Percentiles rank a stretch among this genome's conserved stretches.
Conservation (phyloP, 1,284 basidiomycete species). For the Baeospora myosura region DNA sequence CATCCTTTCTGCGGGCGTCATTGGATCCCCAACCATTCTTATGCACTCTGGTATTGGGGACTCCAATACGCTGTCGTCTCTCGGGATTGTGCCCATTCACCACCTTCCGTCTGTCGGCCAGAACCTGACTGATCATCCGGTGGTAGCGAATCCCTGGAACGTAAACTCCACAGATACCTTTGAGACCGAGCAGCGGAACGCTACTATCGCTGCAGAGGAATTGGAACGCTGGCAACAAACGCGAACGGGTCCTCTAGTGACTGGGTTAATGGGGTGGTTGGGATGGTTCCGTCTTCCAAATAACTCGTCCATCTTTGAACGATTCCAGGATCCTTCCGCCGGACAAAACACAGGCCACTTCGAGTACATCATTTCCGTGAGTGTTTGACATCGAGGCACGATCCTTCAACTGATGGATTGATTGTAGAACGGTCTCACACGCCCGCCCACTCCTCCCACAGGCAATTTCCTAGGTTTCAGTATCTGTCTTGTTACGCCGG, state of each 20-base stretch:
- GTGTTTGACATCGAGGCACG: neutral
- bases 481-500: conserved; percentile 20
- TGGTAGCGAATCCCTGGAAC: conserved; percentile 14
- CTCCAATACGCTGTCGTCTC: conserved; percentile 13
- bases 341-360: conserved; percentile 12
- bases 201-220: conserved; percentile 8
- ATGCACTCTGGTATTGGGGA: conserved; percentile 27
- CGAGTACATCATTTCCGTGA: conserved; percentile 11
- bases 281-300: conserved; percentile 20
- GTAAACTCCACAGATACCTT: conserved; percentile 14
- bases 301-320: conserved; percentile 14
- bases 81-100: conserved; percentile 19
- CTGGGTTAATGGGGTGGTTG: conserved; percentile 14
- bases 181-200: conserved; percentile 13
- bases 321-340: conserved; percentile 10
- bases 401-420: neutral
- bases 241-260: conserved; percentile 5
- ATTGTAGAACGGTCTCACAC: neutral
- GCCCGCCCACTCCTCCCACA: neutral
- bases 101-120: conserved; percentile 23
- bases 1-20: conserved; percentile 18
- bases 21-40: conserved; percentile 21
- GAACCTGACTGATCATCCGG: conserved; percentile 30
- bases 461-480: conserved; percentile 19
- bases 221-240: conserved; percentile 15